Conservation (phyloP, 2,329 filamentous ascomycete genomes). For the Aspergillus brasiliensis region DNA sequence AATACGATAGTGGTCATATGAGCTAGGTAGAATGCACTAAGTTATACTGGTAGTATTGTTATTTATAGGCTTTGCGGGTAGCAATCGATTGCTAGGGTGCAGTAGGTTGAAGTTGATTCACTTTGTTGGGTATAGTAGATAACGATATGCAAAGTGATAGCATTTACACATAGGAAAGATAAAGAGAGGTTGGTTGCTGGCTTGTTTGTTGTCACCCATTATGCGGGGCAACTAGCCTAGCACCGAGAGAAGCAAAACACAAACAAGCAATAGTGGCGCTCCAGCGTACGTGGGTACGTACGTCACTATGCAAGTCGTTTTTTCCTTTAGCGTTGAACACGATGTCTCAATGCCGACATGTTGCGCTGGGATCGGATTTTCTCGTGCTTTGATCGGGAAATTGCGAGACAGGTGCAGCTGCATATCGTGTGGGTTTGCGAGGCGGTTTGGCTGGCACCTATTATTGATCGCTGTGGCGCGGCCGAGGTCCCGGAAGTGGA, state of each 20-base stretch:
- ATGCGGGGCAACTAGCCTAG: background rate
- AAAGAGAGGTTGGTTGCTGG: background rate
- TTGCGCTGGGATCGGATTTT: background rate
- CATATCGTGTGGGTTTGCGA: background rate
- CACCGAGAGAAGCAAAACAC: background rate
- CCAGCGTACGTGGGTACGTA: conserved; percentile 1
- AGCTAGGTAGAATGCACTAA: no score
- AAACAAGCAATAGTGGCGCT: conserved; percentile 6
- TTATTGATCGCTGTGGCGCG: background rate
- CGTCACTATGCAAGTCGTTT: background rate
- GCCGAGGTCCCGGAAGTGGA: background rate
- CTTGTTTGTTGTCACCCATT: background rate
- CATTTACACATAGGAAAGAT: background rate
- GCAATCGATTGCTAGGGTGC: background rate
- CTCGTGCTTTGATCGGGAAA: background rate
- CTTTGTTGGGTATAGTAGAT: background rate
- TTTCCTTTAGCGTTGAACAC: background rate
- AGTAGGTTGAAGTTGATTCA: background rate
- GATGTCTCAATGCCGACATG: background rate
- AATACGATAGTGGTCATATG: no score
- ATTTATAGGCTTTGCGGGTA: background rate
- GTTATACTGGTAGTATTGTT: background rate
- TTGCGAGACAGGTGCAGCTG: background rate
- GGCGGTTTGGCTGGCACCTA: background rate
- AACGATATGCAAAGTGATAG: background rate